Evolutionary conservation across 108 stramenopile species (phyloP), one percentile per base, ranked within the genome.

Genomic region (Nitzschia inconspicua): DNA sequence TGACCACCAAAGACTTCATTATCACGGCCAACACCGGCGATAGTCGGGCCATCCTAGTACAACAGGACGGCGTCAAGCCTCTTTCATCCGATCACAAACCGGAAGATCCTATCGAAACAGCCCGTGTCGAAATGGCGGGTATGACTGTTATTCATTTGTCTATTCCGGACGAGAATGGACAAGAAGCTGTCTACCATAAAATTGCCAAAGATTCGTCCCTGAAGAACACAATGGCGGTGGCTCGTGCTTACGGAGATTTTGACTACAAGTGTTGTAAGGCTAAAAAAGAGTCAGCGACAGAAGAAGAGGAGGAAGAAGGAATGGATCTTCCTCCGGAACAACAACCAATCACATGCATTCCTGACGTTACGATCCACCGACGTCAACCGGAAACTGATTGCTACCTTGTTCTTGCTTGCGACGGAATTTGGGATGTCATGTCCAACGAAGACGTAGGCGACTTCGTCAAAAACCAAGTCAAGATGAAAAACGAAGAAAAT

Each of bases 31-130:
- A 92, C 60, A 83, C 94, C 4, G 96, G 96, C 1, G 96, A 97
- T 63, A 83, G 86, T 63, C 83, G 94, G 0, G 85, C 85, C 40
- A 90, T 96, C 57, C 63, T 93, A 39, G 37, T 14, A 39, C n/a
- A 11, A 39, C 37, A n/a, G 37, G 37, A 39, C 37, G 37, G 37
- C 37, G 70, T 50, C 13, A 31, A 10, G 18, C 57, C 56, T 1
- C 29, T 98, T 28, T 85, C 86, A 4, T 63, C 84, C n/a, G 98
- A 98, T 77, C 98, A 98, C 83, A 97, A 96, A 68, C 95, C 98
- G 25, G 46, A 77, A 57, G 59, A 88, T 3, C 82, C 83, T 8
- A 59, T 37, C 14, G 96, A 97, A 68, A 62, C 73, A 44, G 78
- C 55, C 2, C 77, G 93, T 10, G 93, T 96, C 47, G 78, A 85